These are phyloP conservation scores for Mangifera indica DNA, from an alignment of 345 rosid genomes.

Conservation along the genomic window DNA sequence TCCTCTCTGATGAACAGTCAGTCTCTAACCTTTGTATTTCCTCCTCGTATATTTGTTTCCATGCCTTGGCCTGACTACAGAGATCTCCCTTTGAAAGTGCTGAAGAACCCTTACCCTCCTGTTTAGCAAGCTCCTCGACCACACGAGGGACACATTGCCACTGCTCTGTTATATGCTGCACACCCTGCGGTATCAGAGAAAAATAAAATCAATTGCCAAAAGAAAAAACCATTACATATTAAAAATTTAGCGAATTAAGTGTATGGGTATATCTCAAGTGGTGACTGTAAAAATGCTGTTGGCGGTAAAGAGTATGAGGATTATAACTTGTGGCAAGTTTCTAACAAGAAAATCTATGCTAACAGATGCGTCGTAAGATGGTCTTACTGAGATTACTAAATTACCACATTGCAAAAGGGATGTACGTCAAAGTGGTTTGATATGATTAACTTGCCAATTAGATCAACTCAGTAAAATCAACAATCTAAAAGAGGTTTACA, in stretches of 20 bases:
- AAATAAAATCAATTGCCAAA: slow-evolving; percentile 1
- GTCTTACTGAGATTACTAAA: not conserved
- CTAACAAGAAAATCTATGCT: not conserved
- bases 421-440: not conserved
- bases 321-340: not conserved
- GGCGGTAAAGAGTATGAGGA: not conserved
- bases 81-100: slow-evolving; percentile 49
- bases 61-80: slow-evolving; percentile 51
- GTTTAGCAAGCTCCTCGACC: slow-evolving; percentile 67
- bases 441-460: not conserved
- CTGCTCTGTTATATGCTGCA: slow-evolving; percentile 52
- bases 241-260: not conserved
- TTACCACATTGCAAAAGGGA: not conserved
- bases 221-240: not conserved
- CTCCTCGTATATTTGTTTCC: slow-evolving; percentile 55
- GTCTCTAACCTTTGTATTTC: slow-evolving; percentile 37
- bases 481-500: not conserved
- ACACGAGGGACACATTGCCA: slow-evolving; percentile 89
- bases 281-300: not conserved
- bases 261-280: not conserved
- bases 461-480: not conserved
- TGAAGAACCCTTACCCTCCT: slow-evolving; percentile 31
- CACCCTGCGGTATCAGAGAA: slow-evolving; percentile 41
- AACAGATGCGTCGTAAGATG: not conserved
- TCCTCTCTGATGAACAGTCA: slow-evolving; percentile 16